Base-by-base conservation (phyloP, 2,329 filamentous ascomycete species). In the Verticillium tricorpus region DNA sequence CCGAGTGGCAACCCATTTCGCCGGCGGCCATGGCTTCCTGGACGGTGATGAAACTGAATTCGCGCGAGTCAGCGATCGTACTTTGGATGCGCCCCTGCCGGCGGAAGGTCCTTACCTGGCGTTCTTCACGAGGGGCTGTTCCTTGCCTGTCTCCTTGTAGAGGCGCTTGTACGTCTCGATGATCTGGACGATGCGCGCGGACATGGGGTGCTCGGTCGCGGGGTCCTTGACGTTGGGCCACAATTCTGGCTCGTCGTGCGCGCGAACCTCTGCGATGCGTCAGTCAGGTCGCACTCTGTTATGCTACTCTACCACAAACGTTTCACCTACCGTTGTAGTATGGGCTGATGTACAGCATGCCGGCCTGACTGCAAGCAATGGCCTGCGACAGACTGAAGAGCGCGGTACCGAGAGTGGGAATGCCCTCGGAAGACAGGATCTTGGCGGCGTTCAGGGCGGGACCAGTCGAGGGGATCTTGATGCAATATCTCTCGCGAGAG, bases 381-480 rank as follows among this genome's bases (percentile, higher is more conserved):
- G 80, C 81, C 67, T 83, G 80, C 0, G 75, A 68, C 1, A 83
- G 72, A 56, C 76, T 74, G 63, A 83, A 81, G 1, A 82, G 66
- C 0, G 80, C 74, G 0, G 81, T 83, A 0, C 78, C 79, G 1
- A 82, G 72, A 0, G 80, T 83, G 2, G 73, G 71, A 56, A 82
- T 81, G 4, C 79, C 79, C 62, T 81, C 79, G 1, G 67, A 64
- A 4, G 72, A 72, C 35, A 83, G 72, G 15, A 75, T 71, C 57
- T 74, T 77, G 32, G 76, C 77, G 0, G 79, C 80, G 59, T 77
- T 79, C 31, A 83, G 67, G 11, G 78, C 80, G 0, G 80, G 75
- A 0, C 80, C 80, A 0, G 80, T 82, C 31, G 74, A 76, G 11
- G 80, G 80, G 28, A 83, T 82, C 69, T 83, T 83, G 74, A 83